Conservation (phyloP, 495 filamentous ascomycete genomes). For the Podospora comata region DNA sequence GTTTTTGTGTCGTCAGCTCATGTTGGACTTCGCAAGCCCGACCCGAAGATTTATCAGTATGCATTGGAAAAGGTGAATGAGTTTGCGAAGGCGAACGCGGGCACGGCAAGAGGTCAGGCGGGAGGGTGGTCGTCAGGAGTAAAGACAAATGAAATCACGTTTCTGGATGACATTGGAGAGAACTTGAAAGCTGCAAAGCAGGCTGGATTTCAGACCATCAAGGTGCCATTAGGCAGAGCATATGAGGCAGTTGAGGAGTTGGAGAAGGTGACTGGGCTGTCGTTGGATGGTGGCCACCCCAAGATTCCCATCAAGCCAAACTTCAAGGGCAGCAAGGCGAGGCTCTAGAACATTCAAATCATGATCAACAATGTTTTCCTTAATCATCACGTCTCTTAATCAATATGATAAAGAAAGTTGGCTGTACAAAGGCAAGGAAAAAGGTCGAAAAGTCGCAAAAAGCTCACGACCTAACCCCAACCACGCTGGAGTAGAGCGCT, state of each 20-base stretch:
- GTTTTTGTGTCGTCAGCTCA: slow-evolving; percentile 82
- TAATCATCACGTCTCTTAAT: not conserved
- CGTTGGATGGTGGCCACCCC: slow-evolving; percentile 45
- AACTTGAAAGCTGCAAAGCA: slow-evolving; percentile 80
- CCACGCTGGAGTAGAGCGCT: not conserved
- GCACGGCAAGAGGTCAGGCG: slow-evolving; percentile 33
- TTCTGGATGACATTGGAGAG: slow-evolving; percentile 93
- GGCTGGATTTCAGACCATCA: slow-evolving; percentile 77
- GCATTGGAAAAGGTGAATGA: slow-evolving; percentile 63
- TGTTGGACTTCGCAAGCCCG: slow-evolving; percentile 83
- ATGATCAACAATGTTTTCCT: not conserved
- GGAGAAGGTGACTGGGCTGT: slow-evolving; percentile 50
- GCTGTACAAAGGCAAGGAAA: not conserved
- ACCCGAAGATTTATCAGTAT: slow-evolving; percentile 72
- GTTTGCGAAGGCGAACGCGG: slow-evolving; percentile 49
- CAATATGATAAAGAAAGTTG: not conserved
- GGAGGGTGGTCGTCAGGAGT: slow-evolving; percentile 53
- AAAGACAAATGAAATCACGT: slow-evolving; percentile 67
- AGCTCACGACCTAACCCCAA: not conserved
- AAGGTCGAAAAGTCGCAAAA: not conserved
- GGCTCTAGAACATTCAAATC: slow-evolving; percentile 29
- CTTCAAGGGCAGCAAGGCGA: slow-evolving; percentile 33
- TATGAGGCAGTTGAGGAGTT: slow-evolving; percentile 64
- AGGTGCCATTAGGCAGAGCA: slow-evolving; percentile 72
- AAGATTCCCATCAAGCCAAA: slow-evolving; percentile 41